These are phyloP conservation scores for Ogataea nonfermentans DNA, from an alignment of 805 yeast species.

Conservation along the genomic window DNA sequence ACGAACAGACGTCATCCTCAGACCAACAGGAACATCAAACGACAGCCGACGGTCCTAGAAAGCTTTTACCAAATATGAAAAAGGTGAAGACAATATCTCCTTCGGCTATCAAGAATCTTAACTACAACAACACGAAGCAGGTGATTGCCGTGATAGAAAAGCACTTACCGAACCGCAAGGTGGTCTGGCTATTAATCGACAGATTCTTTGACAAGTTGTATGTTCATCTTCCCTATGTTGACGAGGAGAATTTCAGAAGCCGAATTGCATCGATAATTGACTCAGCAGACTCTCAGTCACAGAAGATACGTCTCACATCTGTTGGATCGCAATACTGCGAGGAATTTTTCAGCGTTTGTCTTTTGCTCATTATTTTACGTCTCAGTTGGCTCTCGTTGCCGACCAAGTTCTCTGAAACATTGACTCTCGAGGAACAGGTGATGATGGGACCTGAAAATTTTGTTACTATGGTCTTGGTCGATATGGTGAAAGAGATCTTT, in stretches of 20 bases:
- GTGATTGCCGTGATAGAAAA: slow-evolving; percentile 41
- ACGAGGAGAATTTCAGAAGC: slow-evolving; percentile 49
- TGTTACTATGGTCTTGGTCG: slow-evolving; percentile 40
- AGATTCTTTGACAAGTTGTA: slow-evolving; percentile 59
- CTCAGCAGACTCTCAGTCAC: slow-evolving; percentile 33
- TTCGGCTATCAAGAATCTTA: slow-evolving; percentile 34
- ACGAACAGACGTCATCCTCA: not conserved
- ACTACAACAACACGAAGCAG: slow-evolving; percentile 41
- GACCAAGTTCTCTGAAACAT: slow-evolving; percentile 32
- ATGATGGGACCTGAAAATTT: slow-evolving; percentile 42
- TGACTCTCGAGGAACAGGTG: slow-evolving; percentile 30
- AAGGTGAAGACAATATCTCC: slow-evolving; percentile 31
- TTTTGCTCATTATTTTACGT: slow-evolving; percentile 50
- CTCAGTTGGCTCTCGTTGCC: slow-evolving; percentile 58
- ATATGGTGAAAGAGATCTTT: slow-evolving; percentile 45
- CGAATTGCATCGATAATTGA: slow-evolving; percentile 48
- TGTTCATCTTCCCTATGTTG: slow-evolving; percentile 65
- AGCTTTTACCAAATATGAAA: slow-evolving; percentile 19
- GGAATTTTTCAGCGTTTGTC: slow-evolving; percentile 51
- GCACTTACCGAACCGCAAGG: slow-evolving; percentile 51
- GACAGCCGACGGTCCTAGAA: slow-evolving; percentile 14
- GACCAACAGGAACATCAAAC: slow-evolving; percentile 1
- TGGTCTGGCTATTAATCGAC: slow-evolving; percentile 55
- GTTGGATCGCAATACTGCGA: slow-evolving; percentile 37
- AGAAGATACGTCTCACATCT: slow-evolving; percentile 29